Percentiles rank a stretch among this genome's conserved stretches.
Evolutionary conservation across 805 yeast species (phyloP).

Genomic region (Starmerella scarabaei): DNA sequence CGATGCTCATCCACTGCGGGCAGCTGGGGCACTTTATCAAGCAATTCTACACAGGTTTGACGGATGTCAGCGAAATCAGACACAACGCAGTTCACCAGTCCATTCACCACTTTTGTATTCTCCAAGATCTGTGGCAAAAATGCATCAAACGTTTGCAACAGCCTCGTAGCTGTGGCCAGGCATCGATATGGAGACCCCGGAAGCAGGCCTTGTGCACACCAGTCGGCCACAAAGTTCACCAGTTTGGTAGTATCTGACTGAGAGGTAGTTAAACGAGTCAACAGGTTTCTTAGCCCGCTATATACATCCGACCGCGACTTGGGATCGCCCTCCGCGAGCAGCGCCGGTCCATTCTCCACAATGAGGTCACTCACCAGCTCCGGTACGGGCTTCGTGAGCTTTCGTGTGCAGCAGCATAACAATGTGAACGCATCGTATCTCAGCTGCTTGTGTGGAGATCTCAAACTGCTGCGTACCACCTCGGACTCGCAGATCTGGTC

Average conservation of each 20-base stretch:
- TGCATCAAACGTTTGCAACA: conserved; percentile 36
- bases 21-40: conserved; percentile 35
- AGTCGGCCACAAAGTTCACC: conserved; percentile 30
- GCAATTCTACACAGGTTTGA: conserved; percentile 33
- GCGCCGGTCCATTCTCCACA: conserved; percentile 33
- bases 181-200: conserved; percentile 50
- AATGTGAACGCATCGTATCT: conserved; percentile 12
- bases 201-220: conserved; percentile 31
- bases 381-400: conserved; percentile 46
- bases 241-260: conserved; percentile 30
- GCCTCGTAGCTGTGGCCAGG: conserved; percentile 36
- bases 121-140: conserved; percentile 41
- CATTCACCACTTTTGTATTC: conserved; percentile 30
- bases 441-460: not conserved
- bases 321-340: conserved; percentile 52
- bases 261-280: conserved; percentile 36
- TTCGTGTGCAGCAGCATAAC: conserved; percentile 39
- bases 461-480: conserved; percentile 2
- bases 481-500: conserved; percentile 3
- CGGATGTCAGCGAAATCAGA: conserved; percentile 74
- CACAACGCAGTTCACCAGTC: conserved; percentile 47
- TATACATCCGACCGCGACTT: conserved; percentile 55
- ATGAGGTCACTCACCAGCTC: conserved; percentile 35
- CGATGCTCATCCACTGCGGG: not conserved
- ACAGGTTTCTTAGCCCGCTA: conserved; percentile 48